Evolutionary conservation across 2,329 filamentous ascomycete genomes (phyloP).

Genomic region (Lasiodiplodia gonubiensis): DNA sequence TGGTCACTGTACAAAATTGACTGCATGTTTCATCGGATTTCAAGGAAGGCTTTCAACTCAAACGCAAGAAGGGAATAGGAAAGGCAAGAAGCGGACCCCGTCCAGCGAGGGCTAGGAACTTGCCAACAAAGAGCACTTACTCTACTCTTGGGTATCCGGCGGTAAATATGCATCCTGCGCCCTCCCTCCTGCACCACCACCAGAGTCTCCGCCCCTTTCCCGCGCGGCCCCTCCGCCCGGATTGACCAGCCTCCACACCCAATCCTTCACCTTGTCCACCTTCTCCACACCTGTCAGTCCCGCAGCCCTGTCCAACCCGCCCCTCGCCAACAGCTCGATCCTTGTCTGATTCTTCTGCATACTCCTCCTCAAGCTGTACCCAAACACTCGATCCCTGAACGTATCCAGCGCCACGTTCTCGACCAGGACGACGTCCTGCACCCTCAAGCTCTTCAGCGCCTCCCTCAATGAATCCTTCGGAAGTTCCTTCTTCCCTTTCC

Average conservation of each 20-base stretch:
- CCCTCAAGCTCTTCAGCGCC: conserved; percentile 54
- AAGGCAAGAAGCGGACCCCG: not conserved
- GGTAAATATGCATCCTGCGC: conserved; percentile 36
- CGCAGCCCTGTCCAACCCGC: conserved; percentile 49
- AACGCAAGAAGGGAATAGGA: not conserved
- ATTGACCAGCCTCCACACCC: conserved; percentile 74
- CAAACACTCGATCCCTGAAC: conserved; percentile 80
- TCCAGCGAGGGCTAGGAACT: not conserved
- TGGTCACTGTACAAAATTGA: not conserved
- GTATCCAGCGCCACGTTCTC: conserved; percentile 78
- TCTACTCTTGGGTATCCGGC: conserved; percentile 39
- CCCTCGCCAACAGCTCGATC: conserved; percentile 69
- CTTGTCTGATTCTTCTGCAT: conserved; percentile 71
- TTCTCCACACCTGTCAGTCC: conserved; percentile 62
- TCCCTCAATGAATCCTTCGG: conserved; percentile 3
- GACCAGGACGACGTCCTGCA: conserved; percentile 79
- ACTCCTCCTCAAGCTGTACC: conserved; percentile 76
- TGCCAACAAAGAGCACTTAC: not conserved
- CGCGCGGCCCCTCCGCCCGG: conserved; percentile 33
- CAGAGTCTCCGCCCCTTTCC: conserved; percentile 31
- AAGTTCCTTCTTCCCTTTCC: not conserved
- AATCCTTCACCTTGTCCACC: conserved; percentile 71
- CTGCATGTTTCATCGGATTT: too few relatives aligned
- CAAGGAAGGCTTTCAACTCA: not conserved
- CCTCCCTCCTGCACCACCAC: not conserved